Conservation (phyloP, 352 stramenopile species). For the Pythium vanterpoolii region DNA sequence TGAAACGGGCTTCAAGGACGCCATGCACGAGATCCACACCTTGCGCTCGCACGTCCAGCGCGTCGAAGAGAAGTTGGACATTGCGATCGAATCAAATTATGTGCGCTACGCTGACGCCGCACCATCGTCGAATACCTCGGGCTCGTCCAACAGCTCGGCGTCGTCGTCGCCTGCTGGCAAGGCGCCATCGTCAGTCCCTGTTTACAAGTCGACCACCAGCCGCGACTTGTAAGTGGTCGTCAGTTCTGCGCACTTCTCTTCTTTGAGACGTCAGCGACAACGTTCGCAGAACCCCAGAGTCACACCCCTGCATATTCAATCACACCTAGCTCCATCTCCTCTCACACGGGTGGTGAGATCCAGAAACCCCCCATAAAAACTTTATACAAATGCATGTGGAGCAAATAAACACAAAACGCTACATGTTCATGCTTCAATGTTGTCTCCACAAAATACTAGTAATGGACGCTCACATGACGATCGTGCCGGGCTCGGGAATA, state of each 20-base stretch:
- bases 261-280: not conserved
- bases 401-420: not conserved
- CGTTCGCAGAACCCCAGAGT: conserved; percentile 1
- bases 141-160: conserved; percentile 39
- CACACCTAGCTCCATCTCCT: conserved; percentile 9
- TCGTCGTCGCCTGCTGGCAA: conserved; percentile 21
- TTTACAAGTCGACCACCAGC: not conserved
- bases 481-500: conserved; percentile 82
- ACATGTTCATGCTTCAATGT: too few species aligned
- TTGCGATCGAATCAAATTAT: conserved; percentile 43
- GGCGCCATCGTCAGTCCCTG: too few species aligned
- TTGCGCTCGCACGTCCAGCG: conserved; percentile 54
- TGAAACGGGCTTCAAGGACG: conserved; percentile 37
- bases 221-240: not conserved
- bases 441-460: too few species aligned
- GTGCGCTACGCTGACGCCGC: conserved; percentile 23
- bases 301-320: conserved; percentile 4
- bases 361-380: not conserved
- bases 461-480: conserved; percentile 89
- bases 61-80: conserved; percentile 55
- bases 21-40: conserved; percentile 59
- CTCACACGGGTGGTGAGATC: conserved; percentile 18
- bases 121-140: conserved; percentile 46
- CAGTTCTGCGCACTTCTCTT: not conserved
- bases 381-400: too few species aligned